A percentile compares a stretch with the other conserved stretches of the same genome.
Evolutionary conservation across 371 early-diverging fungal genomes (phyloP).

Genomic region (Circinella minor): DNA sequence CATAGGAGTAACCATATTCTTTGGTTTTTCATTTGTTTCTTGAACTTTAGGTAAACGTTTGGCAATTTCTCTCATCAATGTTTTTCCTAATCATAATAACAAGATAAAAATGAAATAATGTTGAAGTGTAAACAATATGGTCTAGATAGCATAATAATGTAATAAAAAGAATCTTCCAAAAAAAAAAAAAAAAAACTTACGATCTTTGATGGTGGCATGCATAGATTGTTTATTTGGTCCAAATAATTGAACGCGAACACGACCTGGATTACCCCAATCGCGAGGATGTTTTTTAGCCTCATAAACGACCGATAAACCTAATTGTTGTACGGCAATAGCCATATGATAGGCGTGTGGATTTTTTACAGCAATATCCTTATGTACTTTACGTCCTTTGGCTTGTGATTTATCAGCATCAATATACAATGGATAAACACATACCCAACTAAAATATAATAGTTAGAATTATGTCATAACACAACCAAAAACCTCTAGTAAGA

Average conservation of each 20-base stretch:
- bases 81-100: constrained; percentile 30
- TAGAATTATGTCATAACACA: background rate
- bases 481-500: too few species aligned
- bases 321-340: constrained; percentile 60
- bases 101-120: background rate
- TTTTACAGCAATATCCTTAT: constrained; percentile 48
- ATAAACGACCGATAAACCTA: constrained; percentile 62
- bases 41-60: constrained; percentile 39
- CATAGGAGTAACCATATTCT: constrained; percentile 39
- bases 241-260: constrained; percentile 60
- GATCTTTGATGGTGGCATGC: background rate
- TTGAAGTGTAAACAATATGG: too few species aligned
- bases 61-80: constrained; percentile 42
- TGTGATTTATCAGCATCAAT: constrained; percentile 60
- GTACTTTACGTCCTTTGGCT: constrained; percentile 58
- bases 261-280: constrained; percentile 67
- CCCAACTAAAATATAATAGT: constrained; percentile 51
- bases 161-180: background rate
- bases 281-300: constrained; percentile 67
- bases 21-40: constrained; percentile 41
- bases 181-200: constrained; percentile 2
- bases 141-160: too few species aligned
- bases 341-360: constrained; percentile 72
- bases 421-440: constrained; percentile 71
- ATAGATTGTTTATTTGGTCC: constrained; percentile 20